Percentiles rank a stretch among this genome's conserved stretches.
phyloP scores from a whole-genome alignment of 139 green algal genomes.

The Chlorella sp. region DNA sequence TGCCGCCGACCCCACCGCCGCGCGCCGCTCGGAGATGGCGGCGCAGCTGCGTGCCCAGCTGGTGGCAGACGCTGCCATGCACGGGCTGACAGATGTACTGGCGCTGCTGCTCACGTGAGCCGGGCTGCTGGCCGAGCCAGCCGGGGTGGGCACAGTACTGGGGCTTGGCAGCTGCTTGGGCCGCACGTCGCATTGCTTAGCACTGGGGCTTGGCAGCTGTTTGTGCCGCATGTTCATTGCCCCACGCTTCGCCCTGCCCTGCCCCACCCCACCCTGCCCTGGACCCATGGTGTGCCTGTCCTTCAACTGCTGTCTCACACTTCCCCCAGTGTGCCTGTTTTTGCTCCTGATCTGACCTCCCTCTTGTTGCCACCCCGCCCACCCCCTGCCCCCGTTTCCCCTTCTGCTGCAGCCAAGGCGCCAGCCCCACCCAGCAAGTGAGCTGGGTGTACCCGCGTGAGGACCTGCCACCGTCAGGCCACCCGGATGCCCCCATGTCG shows the following conservation, averaged over 20 bases:
- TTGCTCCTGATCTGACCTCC: too few relatives aligned
- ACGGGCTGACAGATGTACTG: slow-evolving; percentile 4
- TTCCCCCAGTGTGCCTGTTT: neutral
- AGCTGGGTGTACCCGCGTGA: neutral
- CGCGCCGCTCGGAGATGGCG: neutral
- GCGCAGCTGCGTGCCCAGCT: neutral
- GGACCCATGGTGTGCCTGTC: neutral
- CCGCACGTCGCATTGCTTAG: neutral
- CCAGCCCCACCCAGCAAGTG: neutral
- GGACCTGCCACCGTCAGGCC: neutral
- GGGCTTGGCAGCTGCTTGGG: neutral
- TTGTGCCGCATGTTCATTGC: neutral
- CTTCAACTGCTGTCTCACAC: neutral
- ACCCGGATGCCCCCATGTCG: neutral
- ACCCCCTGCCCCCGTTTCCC: too few relatives aligned
- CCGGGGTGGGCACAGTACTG: too few relatives aligned
- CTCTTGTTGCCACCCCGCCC: too few relatives aligned
- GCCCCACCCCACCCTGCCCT: too few relatives aligned
- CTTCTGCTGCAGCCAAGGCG: slow-evolving; percentile 6
- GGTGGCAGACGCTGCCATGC: neutral
- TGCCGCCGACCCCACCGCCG: neutral
- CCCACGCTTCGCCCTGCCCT: too few relatives aligned
- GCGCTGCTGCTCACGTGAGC: slow-evolving; percentile 25
- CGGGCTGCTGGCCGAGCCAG: neutral
- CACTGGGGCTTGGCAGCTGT: neutral